Evolutionary conservation across 1,139 yeast genomes (phyloP).

Genomic region (Candida sp.): DNA sequence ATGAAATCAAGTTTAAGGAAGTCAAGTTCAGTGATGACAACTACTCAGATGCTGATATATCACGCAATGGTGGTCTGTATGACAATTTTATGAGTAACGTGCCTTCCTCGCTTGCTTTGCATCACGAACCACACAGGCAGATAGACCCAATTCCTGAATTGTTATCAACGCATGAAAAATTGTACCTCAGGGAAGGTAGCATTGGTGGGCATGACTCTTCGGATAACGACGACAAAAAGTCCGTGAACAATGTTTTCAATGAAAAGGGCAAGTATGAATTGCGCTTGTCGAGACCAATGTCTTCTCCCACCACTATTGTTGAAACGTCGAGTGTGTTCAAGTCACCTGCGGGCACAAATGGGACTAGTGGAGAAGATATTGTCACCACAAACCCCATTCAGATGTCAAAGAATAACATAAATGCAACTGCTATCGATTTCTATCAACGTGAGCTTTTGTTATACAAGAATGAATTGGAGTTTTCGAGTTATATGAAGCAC

Average conservation of each 20-base stretch:
- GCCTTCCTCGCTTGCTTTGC: constrained; percentile 6
- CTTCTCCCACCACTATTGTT: constrained; percentile 28
- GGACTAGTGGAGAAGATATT: neutral
- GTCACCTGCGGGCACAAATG: constrained; percentile 7
- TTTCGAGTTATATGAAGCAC: constrained; percentile 58
- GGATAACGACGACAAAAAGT: constrained; percentile 8
- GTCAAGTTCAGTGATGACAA: constrained; percentile 25
- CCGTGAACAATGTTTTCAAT: constrained; percentile 15
- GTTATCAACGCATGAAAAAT: constrained; percentile 37
- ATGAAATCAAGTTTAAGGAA: constrained; percentile 32
- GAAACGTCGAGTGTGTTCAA: constrained; percentile 27
- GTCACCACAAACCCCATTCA: neutral
- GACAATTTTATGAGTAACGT: constrained; percentile 4
- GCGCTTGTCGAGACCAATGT: constrained; percentile 19
- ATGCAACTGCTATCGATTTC: constrained; percentile 39
- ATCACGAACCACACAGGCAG: constrained; percentile 10
- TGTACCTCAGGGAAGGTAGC: constrained; percentile 18
- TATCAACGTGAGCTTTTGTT: constrained; percentile 64
- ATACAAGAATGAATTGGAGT: constrained; percentile 65
- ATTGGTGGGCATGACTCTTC: constrained; percentile 12
- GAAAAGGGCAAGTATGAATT: constrained; percentile 22
- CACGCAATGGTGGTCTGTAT: constrained; percentile 2
- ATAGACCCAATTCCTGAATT: constrained; percentile 29
- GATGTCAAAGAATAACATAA: neutral
- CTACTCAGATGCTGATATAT: constrained; percentile 5